phyloP scores from a whole-genome alignment of 139 green algal genomes.

The Desmodesmus armatus region DNA sequence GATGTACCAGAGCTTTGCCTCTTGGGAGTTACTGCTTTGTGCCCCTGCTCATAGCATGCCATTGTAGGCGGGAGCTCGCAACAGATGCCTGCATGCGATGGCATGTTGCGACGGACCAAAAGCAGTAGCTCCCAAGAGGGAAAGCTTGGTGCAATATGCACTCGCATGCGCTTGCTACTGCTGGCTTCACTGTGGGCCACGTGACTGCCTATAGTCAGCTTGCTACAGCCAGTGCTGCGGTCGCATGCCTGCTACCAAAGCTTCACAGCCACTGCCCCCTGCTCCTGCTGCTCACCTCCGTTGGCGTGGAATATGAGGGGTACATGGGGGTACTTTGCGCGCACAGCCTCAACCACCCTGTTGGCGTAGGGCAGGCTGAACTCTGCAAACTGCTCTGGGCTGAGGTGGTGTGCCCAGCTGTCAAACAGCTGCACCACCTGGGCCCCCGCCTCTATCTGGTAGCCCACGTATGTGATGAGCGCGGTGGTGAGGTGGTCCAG shows the following conservation, averaged over 20 bases:
- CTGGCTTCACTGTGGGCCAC: no score
- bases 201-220: no score
- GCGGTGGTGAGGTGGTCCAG: slow-evolving; percentile 90
- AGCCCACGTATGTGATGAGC: slow-evolving; percentile 86
- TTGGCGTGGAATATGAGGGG: slow-evolving; percentile 99
- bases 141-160: no score
- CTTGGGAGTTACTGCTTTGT: no score
- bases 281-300: slow-evolving; percentile 69
- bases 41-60: no score
- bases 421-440: slow-evolving; percentile 98
- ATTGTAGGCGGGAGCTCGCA: no score
- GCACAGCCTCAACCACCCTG: slow-evolving; percentile 80
- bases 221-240: background rate
- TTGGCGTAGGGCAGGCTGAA: slow-evolving; percentile 96
- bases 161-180: no score
- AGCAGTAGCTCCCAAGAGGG: no score
- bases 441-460: slow-evolving; percentile 96
- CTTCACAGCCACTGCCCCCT: background rate
- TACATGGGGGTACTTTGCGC: slow-evolving; percentile 80
- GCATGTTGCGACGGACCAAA: no score
- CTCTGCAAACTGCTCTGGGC: slow-evolving; percentile 90
- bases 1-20: no score
- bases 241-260: no score
- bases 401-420: slow-evolving; percentile 97
- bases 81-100: no score